Conservation (phyloP, 2,329 filamentous ascomycete genomes). For the Fusarium coffeatum region DNA sequence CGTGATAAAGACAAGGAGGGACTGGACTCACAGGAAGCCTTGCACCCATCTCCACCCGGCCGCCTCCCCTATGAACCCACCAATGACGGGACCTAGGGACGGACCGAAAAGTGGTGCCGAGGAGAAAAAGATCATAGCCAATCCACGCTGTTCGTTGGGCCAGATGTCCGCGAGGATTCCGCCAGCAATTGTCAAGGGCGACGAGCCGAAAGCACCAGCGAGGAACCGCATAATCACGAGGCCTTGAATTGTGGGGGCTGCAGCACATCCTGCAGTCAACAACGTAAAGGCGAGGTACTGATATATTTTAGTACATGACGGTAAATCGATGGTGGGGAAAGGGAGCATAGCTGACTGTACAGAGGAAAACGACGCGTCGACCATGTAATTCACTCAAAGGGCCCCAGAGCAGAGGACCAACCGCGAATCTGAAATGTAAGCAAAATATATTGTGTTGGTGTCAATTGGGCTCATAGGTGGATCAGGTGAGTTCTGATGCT, state of each 20-base stretch:
- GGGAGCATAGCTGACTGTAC: too few species aligned
- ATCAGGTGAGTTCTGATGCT: too few species aligned
- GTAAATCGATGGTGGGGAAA: neutral
- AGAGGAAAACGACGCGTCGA: neutral
- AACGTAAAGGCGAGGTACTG: neutral
- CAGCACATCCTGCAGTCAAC: neutral
- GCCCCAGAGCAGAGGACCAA: neutral
- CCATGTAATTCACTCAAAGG: neutral
- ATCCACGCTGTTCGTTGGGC: neutral
- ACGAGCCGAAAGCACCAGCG: neutral
- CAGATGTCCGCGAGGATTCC: slow-evolving; percentile 1
- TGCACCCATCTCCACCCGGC: too few species aligned
- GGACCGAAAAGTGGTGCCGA: neutral
- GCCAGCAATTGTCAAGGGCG: neutral
- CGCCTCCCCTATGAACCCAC: neutral
- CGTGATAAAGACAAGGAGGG: too few species aligned
- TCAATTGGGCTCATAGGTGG: too few species aligned
- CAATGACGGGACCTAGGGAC: neutral
- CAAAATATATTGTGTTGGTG: too few species aligned
- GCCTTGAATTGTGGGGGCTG: neutral
- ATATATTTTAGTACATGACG: neutral
- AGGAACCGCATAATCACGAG: neutral
- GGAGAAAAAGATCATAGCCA: neutral
- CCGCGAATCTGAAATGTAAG: neutral
- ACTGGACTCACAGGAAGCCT: too few species aligned